Evolutionary conservation across 2,329 filamentous ascomycete species (phyloP).

Genomic region (Microdochium paspali): DNA sequence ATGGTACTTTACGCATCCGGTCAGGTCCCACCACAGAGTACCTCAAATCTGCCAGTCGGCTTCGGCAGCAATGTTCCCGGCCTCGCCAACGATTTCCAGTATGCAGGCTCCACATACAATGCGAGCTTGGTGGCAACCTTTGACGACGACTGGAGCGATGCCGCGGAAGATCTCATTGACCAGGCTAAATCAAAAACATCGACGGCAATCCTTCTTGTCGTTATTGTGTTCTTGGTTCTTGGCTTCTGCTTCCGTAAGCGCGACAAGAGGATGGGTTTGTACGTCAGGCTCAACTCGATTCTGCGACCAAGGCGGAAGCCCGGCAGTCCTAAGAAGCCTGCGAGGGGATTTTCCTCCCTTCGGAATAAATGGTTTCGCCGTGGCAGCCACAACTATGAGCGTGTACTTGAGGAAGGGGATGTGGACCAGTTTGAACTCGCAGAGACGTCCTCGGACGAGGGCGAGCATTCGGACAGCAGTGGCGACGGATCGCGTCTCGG

Average conservation of each 20-base stretch:
- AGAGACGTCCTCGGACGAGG: conserved; percentile 54
- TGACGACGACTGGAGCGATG: conserved; percentile 44
- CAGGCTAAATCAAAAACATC: conserved; percentile 58
- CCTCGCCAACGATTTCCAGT: conserved; percentile 72
- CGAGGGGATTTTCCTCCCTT: conserved; percentile 36
- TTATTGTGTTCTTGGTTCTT: conserved; percentile 61
- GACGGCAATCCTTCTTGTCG: conserved; percentile 67
- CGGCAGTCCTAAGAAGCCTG: conserved; percentile 35
- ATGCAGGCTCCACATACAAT: conserved; percentile 53
- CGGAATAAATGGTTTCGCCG: conserved; percentile 59
- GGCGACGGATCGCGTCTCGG: conserved; percentile 42
- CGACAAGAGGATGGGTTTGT: conserved; percentile 58
- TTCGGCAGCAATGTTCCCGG: conserved; percentile 77
- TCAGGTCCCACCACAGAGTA: conserved; percentile 60
- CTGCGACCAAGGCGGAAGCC: conserved; percentile 32
- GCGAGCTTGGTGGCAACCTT: conserved; percentile 21
- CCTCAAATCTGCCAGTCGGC: conserved; percentile 63
- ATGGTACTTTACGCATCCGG: conserved; percentile 93
- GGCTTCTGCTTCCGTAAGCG: conserved; percentile 70
- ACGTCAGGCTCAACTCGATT: conserved; percentile 38
- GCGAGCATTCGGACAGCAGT: conserved; percentile 54
- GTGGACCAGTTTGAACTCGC: conserved; percentile 68
- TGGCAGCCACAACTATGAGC: conserved; percentile 57
- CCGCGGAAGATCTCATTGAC: conserved; percentile 50
- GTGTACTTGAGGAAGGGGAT: conserved; percentile 76